Evolutionary conservation across 345 rosid genomes (phyloP).

Genomic region (Arabis hirsuta): DNA sequence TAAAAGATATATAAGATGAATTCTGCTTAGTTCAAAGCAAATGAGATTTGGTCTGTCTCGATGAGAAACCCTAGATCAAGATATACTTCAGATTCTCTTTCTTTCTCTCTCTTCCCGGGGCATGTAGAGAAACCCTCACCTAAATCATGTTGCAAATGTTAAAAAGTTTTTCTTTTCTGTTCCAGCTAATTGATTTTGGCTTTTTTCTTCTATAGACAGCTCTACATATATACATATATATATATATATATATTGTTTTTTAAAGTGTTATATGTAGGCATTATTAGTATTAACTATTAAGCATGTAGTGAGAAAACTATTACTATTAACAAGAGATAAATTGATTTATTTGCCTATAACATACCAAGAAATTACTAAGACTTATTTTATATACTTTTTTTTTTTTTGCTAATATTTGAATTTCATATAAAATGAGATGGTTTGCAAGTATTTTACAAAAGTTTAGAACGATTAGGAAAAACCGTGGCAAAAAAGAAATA

Average conservation of each 20-base stretch:
- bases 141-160: constrained; percentile 43
- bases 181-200: constrained; percentile 44
- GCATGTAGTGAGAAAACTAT: constrained; percentile 10
- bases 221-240: not conserved
- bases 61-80: constrained; percentile 48
- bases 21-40: constrained; percentile 29
- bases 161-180: constrained; percentile 40
- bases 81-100: constrained; percentile 35
- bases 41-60: constrained; percentile 31
- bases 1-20: constrained; percentile 23
- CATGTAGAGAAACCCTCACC: constrained; percentile 43
- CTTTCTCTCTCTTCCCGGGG: constrained; percentile 33
- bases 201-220: constrained; percentile 37
- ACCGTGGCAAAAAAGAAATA: no score
- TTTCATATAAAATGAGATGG: no score
- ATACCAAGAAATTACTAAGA: constrained; percentile 3
- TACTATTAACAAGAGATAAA: not conserved
- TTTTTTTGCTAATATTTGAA: no score
- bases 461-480: no score
- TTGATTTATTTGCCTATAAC: constrained; percentile 3
- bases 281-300: not conserved
- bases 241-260: not conserved
- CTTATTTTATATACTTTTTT: not conserved
- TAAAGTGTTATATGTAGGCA: constrained; percentile 1
- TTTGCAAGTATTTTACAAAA: no score